Base-by-base conservation (phyloP, 805 yeast species). In the Nadsonia fulvescens region DNA sequence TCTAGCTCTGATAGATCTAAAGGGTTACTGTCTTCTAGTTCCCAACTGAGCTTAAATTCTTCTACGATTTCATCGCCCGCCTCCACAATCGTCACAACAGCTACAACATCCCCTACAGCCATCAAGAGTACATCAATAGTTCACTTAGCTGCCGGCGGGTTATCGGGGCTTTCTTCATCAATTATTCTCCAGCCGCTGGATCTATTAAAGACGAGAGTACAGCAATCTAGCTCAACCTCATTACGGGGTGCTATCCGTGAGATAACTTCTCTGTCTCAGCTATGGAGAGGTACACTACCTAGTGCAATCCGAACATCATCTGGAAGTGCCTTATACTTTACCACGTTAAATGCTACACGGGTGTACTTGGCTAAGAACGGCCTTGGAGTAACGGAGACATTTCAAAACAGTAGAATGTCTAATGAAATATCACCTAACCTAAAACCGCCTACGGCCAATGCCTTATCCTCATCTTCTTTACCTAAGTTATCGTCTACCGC, bases 221-320 rank as follows among this genome's bases (percentile, higher is more conserved):
- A 81, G 52, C 86, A 75, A 42, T 20, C 38, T 5, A 32, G 37
- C n/a, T 35, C 33, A 11, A 25, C 36, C 14, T 32, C 46, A 6
- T 9, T 47, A n/a, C 18, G 35, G 14, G 21, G 35, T 7, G 34
- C 42, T 7, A 12, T 49, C 12, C 34, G 31, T 34, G 43, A 28
- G 15, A 20, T 39, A n/a, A 20, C 18, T 8, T 27, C 37, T 2
- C 31, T 43, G 4, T 10, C 44, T 24, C 68, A 71, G 27, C 55
- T 83, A 20, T 89, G 98, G 98, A 61, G 93, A 29, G 98, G 98
- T 0, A 86, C 93, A 0, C 40, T 82, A 19, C 94, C 98, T 0
- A 78, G 93, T 12, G 82, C 91, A 0, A 40, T 86, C 14, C 59
- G 98, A 32, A 86, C 94, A 0, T 79, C 94, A 1, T 56, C 79